Conservation (phyloP, 2,329 filamentous ascomycete species). For the Apiospora sp. region DNA sequence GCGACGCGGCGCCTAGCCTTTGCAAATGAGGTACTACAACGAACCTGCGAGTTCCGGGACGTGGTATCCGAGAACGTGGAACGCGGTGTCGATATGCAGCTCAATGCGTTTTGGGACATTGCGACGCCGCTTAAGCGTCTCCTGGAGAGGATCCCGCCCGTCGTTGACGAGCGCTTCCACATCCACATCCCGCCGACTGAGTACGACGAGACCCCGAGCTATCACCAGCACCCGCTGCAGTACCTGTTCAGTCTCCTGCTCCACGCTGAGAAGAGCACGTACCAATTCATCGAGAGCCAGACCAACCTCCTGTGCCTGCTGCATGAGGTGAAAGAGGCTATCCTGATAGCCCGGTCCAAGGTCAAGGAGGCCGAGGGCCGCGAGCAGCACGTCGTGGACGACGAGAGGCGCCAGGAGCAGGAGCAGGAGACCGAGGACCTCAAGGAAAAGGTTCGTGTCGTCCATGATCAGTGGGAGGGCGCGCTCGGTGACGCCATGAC, state of each 20-base stretch:
- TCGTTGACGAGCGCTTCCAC: slow-evolving; percentile 63
- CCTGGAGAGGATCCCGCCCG: slow-evolving; percentile 78
- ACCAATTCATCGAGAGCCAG: slow-evolving; percentile 96
- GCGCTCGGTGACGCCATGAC: slow-evolving; percentile 82
- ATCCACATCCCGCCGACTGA: slow-evolving; percentile 82
- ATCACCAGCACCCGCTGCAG: slow-evolving; percentile 82
- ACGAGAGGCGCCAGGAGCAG: slow-evolving; percentile 73
- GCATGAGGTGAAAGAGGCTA: slow-evolving; percentile 86
- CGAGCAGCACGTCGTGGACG: slow-evolving; percentile 54
- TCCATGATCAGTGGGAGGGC: slow-evolving; percentile 90
- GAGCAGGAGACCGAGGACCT: slow-evolving; percentile 79
- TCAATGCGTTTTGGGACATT: slow-evolving; percentile 98
- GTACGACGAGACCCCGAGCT: slow-evolving; percentile 85
- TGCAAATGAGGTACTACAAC: slow-evolving; percentile 74
- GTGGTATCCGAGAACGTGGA: slow-evolving; percentile 86
- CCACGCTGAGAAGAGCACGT: slow-evolving; percentile 90
- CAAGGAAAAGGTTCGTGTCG: slow-evolving; percentile 90
- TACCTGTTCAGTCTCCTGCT: slow-evolving; percentile 87
- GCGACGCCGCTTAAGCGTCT: slow-evolving; percentile 82
- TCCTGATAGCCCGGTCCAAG: slow-evolving; percentile 68
- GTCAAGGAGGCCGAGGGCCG: slow-evolving; percentile 71
- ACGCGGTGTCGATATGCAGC: slow-evolving; percentile 87
- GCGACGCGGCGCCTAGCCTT: slow-evolving; percentile 74
- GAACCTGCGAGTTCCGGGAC: slow-evolving; percentile 78
- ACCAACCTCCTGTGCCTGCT: slow-evolving; percentile 88